Evolutionary conservation across 2,329 filamentous ascomycete genomes (phyloP).

Genomic region (Xylaria sp.): DNA sequence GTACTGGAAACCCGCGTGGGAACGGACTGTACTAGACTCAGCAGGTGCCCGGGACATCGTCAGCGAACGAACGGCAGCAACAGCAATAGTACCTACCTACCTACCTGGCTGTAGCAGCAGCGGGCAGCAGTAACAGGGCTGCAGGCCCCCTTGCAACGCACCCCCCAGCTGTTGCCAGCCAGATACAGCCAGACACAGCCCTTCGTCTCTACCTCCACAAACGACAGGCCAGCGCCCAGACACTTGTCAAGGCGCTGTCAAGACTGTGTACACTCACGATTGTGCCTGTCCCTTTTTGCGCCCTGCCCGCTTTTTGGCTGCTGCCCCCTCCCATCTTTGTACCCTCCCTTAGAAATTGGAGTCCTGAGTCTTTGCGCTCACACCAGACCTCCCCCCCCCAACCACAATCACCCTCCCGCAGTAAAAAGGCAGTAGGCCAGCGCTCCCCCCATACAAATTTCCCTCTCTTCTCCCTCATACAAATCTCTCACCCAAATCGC

Average conservation of each 20-base stretch:
- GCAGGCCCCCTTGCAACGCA: not conserved
- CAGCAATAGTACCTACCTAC: too few species aligned
- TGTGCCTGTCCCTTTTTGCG: constrained; percentile 15
- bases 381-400: constrained; percentile 39
- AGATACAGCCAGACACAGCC: constrained; percentile 5
- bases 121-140: too few species aligned
- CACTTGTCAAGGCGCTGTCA: too few species aligned
- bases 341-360: constrained; percentile 31
- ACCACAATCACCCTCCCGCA: constrained; percentile 65
- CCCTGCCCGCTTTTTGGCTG: constrained; percentile 35
- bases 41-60: not conserved
- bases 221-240: too few species aligned
- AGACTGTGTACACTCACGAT: not conserved
- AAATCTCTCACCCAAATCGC: constrained; percentile 59
- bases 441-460: constrained; percentile 59
- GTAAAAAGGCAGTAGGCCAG: constrained; percentile 63
- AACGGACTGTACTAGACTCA: not conserved
- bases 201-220: too few species aligned
- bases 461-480: constrained; percentile 64
- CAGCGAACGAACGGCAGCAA: not conserved
- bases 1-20: not conserved
- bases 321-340: constrained; percentile 29
- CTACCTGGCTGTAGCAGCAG: too few species aligned
- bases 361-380: constrained; percentile 29
- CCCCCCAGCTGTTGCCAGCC: constrained; percentile 4